These are phyloP conservation scores for Salix purpurea DNA, from an alignment of 345 rosid species.

Conservation along the genomic window DNA sequence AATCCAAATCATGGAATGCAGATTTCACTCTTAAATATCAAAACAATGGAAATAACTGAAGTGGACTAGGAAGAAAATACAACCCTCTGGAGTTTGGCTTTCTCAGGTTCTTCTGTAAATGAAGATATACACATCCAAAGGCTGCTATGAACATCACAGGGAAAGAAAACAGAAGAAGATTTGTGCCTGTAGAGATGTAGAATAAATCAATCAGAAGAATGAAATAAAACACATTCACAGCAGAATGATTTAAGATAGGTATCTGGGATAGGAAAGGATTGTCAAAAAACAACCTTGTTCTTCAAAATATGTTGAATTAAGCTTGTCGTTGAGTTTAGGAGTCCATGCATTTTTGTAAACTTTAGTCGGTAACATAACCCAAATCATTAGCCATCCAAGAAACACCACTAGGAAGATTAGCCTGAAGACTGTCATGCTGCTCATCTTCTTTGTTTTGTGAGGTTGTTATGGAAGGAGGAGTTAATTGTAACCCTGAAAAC, in stretches of 20 bases:
- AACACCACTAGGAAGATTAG: conserved; percentile 31
- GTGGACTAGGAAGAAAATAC: not conserved
- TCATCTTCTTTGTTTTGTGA: conserved; percentile 12
- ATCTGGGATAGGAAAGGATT: not conserved
- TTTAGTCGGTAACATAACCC: conserved; percentile 54
- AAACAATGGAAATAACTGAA: not conserved
- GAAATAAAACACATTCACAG: not conserved
- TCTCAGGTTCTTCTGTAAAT: conserved; percentile 36
- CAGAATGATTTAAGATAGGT: not conserved
- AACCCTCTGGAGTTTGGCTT: conserved; percentile 22
- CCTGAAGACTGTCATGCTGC: conserved; percentile 9
- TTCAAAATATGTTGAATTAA: conserved; percentile 51
- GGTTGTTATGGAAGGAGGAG: not conserved
- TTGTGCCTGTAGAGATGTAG: conserved; percentile 40
- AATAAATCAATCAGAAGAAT: not conserved
- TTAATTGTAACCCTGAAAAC: not conserved
- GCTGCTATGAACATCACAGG: conserved; percentile 59
- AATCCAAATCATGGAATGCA: not conserved
- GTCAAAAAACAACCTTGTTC: conserved; percentile 39
- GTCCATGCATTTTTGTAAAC: conserved; percentile 36
- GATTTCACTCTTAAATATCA: too few relatives aligned
- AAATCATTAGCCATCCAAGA: conserved; percentile 48
- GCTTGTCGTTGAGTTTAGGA: conserved; percentile 30
- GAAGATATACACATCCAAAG: conserved; percentile 57
- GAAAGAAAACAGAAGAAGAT: conserved; percentile 52